A percentile compares a stretch with the other conserved stretches of the same genome.
phyloP scores from a whole-genome alignment of 1,139 yeast species.

The Pichia sp. region DNA sequence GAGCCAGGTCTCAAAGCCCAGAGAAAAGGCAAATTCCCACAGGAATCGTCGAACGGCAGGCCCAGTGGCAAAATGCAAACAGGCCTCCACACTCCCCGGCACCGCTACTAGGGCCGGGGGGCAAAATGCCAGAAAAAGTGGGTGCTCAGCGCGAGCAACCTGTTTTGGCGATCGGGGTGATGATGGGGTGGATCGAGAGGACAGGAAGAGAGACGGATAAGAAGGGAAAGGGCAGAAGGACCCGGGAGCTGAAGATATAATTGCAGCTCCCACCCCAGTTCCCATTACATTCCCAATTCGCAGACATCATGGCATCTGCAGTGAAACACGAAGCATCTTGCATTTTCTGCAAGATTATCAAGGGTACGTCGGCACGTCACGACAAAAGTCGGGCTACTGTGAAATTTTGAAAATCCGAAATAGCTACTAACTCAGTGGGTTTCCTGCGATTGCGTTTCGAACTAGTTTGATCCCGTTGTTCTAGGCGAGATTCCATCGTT shows the following conservation, averaged over 20 bases:
- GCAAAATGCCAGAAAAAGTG: constrained; percentile 5
- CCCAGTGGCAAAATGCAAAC: constrained; percentile 3
- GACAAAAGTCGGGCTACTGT: neutral
- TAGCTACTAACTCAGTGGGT: constrained; percentile 7
- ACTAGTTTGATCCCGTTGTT: neutral
- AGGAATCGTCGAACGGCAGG: neutral
- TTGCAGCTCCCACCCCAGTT: neutral
- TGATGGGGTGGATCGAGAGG: neutral
- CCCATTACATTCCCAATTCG: neutral
- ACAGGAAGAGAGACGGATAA: neutral
- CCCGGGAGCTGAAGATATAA: neutral
- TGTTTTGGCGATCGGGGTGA: neutral
- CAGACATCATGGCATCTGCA: constrained; percentile 27
- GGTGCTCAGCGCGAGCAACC: constrained; percentile 2
- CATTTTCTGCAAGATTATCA: constrained; percentile 87
- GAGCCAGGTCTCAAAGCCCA: neutral
- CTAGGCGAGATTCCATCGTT: constrained; percentile 80
- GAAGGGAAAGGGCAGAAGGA: neutral
- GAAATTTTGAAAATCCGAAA: neutral
- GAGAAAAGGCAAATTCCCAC: neutral
- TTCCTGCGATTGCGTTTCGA: constrained; percentile 25
- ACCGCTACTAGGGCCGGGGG: neutral
- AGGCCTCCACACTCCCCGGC: neutral
- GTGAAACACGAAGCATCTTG: constrained; percentile 50
- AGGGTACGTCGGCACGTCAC: constrained; percentile 43